Base-by-base conservation (phyloP, 176 grass and related monocot species). In the Rhynchospora pubera region DNA sequence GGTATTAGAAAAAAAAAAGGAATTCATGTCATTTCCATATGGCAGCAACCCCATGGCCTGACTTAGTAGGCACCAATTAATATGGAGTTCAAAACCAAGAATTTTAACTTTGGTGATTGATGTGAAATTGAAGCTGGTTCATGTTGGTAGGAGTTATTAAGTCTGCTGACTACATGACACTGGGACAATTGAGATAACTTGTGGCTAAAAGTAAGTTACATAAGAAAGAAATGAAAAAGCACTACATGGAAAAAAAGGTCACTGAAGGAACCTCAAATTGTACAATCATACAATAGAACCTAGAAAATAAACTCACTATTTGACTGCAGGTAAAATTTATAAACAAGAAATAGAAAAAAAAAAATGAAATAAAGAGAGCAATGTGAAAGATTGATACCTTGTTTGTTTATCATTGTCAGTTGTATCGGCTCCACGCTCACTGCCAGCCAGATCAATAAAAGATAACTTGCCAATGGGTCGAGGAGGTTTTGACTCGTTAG, bases 401-500 rank as follows among this genome's bases (percentile, higher is more conserved):
- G 97, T 99, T 77, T 96, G 97, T 65, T 99, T 99, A 84, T 99
- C 97, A 6, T 99, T 99, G 50, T 99, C 93, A 83, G 91, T 93
- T 26, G 97, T 99, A 93, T 99, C 97, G 67, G 97, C 97, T 84
- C 97, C 97, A 83, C 97, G 91, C 84, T 99, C 97, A 57, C 97
- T 99, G 19, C 97, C 93, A 22, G 97, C 97, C 62, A 99, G 91
- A 73, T 99, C 97, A 89, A 99, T 99, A 74, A 99, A 99, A 7
- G 92, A 95, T 64, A 99, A 75, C 32, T 99, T 99, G 57, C 97
- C 97, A 51, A 88, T 87, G 30, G 89, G 84, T 84, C 89, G 87
- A 64, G 84, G 83, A 50, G 92, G 92, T 74, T 95, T 99, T 13
- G 86, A 90, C 71, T 91, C 87, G 71, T 80, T 99, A 23, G 87